These are phyloP conservation scores for Pyricularia grisea DNA, from an alignment of 2,329 filamentous ascomycete species.

Conservation along the genomic window DNA sequence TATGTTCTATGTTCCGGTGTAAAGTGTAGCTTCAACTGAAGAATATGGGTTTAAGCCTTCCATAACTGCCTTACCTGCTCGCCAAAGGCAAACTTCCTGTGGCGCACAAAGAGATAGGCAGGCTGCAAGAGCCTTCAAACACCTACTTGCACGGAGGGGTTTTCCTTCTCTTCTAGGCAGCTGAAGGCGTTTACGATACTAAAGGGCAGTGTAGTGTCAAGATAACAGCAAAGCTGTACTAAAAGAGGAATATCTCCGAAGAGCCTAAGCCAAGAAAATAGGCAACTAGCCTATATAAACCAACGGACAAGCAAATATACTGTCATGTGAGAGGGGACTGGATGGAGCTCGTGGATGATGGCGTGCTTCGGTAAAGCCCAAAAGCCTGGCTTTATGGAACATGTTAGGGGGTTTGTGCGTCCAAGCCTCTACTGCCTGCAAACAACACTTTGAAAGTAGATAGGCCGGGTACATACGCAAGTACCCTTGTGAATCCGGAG, in stretches of 20 bases:
- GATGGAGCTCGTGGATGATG: background rate
- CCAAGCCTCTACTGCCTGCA: background rate
- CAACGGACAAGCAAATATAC: background rate
- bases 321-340: background rate
- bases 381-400: background rate
- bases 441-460: no score
- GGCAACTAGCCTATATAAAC: background rate
- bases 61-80: background rate
- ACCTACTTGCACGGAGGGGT: background rate
- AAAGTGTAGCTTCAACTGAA: background rate
- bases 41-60: background rate
- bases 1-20: background rate
- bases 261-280: background rate
- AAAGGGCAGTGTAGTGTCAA: background rate
- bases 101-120: background rate
- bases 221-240: background rate
- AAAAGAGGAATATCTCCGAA: background rate
- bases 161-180: background rate
- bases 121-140: background rate
- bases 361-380: background rate
- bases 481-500: background rate
- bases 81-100: background rate
- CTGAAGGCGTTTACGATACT: background rate
- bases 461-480: background rate
- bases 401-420: background rate